Evolutionary conservation across 1,139 yeast genomes (phyloP).

Genomic region (Blastobotrys serpentis): DNA sequence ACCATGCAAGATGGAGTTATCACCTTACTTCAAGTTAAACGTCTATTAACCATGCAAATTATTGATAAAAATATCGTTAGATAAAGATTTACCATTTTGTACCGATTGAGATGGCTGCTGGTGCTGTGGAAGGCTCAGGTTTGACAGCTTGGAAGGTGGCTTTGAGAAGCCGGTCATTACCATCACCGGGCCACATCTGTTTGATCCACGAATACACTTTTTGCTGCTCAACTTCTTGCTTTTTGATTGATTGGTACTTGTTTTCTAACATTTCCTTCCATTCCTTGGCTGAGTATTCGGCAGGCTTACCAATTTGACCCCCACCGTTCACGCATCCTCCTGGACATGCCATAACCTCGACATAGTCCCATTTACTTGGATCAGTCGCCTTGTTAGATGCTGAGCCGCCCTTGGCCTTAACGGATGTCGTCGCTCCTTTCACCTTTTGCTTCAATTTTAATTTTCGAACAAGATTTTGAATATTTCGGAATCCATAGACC

Average conservation of each 20-base stretch:
- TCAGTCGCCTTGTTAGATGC: conserved; percentile 10
- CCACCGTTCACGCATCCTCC: conserved; percentile 98
- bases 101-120: conserved; percentile 27
- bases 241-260: conserved; percentile 31
- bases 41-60: too few species aligned
- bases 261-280: conserved; percentile 39
- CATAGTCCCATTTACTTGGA: conserved; percentile 60
- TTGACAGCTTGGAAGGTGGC: conserved; percentile 25
- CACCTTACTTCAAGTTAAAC: too few species aligned
- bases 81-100: conserved; percentile 26
- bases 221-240: conserved; percentile 17
- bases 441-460: conserved; percentile 50
- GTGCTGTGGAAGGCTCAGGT: conserved; percentile 18
- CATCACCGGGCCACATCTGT: conserved; percentile 17
- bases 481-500: conserved; percentile 89
- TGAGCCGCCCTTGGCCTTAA: conserved; percentile 22
- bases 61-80: too few species aligned
- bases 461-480: conserved; percentile 86
- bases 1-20: too few species aligned
- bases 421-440: conserved; percentile 29
- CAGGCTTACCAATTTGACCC: conserved; percentile 70
- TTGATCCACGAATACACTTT: conserved; percentile 17
- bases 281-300: conserved; percentile 29
- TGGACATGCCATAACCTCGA: conserved; percentile 98
- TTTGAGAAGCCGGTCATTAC: conserved; percentile 18